These are phyloP conservation scores for Claviceps maximensis DNA, from an alignment of 2,329 filamentous ascomycete species.

Conservation along the genomic window DNA sequence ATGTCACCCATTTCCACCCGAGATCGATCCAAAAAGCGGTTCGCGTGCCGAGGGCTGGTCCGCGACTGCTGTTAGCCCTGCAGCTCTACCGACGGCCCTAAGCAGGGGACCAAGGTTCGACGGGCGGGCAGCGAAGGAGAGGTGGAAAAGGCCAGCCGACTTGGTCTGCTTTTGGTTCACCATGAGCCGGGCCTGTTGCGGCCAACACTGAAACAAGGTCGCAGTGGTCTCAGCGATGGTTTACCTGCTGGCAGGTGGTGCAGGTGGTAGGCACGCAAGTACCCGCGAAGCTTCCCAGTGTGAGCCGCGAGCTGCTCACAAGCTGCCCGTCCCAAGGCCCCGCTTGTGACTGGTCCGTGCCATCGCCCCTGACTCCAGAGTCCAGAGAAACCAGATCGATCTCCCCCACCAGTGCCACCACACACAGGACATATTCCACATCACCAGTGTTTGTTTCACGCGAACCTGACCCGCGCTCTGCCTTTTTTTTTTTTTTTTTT, in stretches of 20 bases:
- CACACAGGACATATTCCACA: neutral
- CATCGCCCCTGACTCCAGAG: neutral
- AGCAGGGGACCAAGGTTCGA: neutral
- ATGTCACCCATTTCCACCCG: neutral
- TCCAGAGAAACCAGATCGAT: neutral
- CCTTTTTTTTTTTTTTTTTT: neutral
- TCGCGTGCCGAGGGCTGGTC: neutral
- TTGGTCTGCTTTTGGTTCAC: neutral
- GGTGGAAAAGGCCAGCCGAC: too few species aligned
- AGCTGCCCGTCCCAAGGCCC: neutral
- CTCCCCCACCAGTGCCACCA: neutral
- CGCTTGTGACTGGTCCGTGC: neutral
- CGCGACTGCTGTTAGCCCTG: neutral
- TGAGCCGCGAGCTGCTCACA: too few species aligned
- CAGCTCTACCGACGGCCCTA: neutral
- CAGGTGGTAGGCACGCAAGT: too few species aligned
- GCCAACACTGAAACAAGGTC: neutral
- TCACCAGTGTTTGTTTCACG: neutral
- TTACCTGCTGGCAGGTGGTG: too few species aligned
- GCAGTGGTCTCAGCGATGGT: neutral
- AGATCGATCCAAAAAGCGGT: neutral
- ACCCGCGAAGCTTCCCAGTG: too few species aligned
- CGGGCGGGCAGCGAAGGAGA: neutral
- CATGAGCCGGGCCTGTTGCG: neutral
- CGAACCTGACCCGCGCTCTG: neutral